phyloP scores from a whole-genome alignment of 495 filamentous ascomycete genomes.

The Hyaloscypha hepaticicola region DNA sequence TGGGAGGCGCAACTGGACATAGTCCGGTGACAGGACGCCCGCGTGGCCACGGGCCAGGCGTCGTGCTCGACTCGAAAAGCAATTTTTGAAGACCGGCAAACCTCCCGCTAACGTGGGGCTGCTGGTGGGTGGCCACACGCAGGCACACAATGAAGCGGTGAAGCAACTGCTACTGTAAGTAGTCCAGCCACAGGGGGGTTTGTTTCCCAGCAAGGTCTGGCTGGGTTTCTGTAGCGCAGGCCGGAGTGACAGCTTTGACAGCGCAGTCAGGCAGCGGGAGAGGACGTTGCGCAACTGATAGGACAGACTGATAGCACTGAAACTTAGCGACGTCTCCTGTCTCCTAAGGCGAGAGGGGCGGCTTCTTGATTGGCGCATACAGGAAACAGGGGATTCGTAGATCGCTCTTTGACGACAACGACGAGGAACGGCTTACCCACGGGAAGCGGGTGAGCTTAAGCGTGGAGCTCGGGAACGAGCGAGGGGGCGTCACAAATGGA shows the following conservation, averaged over 20 bases:
- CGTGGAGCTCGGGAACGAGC: background rate
- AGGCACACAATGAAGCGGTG: slow-evolving; percentile 12
- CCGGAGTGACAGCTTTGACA: slow-evolving; percentile 14
- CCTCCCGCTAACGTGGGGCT: background rate
- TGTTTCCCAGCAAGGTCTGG: background rate
- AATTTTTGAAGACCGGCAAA: background rate
- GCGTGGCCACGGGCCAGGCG: background rate
- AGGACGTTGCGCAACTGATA: background rate
- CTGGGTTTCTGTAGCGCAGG: background rate
- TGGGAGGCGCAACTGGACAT: background rate
- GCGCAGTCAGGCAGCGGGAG: background rate
- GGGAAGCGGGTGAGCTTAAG: background rate
- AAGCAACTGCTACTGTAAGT: background rate
- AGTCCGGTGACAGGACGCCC: background rate
- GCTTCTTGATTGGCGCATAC: background rate
- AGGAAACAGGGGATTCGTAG: background rate
- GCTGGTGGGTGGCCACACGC: background rate
- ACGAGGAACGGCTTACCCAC: too few relatives aligned
- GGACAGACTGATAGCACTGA: background rate
- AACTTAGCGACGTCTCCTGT: background rate
- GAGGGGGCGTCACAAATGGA: background rate
- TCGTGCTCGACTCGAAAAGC: background rate
- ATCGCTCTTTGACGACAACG: background rate
- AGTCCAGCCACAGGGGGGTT: background rate
- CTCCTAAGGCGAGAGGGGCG: background rate